phyloP scores from a whole-genome alignment of 1,284 basidiomycete species.

The Peniophora sp. region DNA sequence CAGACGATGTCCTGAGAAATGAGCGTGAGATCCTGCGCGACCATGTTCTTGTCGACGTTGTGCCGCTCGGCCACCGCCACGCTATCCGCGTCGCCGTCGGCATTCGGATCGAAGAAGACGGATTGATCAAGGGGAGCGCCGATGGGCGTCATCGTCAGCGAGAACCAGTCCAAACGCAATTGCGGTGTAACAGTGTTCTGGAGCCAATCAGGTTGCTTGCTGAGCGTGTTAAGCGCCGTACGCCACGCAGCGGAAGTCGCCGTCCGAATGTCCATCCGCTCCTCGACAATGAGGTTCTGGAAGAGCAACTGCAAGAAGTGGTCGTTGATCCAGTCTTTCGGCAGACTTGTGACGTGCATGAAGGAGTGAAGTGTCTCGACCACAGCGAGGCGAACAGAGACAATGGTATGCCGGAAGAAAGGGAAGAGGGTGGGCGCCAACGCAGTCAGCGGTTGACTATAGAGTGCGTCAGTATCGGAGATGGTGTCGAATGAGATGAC shows the following conservation, averaged over 20 bases:
- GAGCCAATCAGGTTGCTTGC: slow-evolving; percentile 37
- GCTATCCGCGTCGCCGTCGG: slow-evolving; percentile 34
- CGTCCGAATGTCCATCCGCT: slow-evolving; percentile 80
- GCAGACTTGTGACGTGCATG: slow-evolving; percentile 69
- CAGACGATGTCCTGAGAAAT: slow-evolving; percentile 76
- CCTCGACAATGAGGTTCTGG: slow-evolving; percentile 94
- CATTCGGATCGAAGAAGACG: slow-evolving; percentile 63
- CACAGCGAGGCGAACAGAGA: slow-evolving; percentile 89
- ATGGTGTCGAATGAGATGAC: not conserved
- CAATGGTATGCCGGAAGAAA: slow-evolving; percentile 97
- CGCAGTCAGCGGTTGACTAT: slow-evolving; percentile 65
- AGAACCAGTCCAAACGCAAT: slow-evolving; percentile 75
- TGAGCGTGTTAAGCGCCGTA: slow-evolving; percentile 56
- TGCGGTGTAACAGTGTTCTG: slow-evolving; percentile 45
- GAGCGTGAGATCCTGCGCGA: slow-evolving; percentile 85
- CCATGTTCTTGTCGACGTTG: slow-evolving; percentile 96
- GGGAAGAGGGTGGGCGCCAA: slow-evolving; percentile 89
- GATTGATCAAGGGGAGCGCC: slow-evolving; percentile 73
- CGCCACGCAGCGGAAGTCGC: slow-evolving; percentile 75
- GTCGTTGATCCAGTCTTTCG: slow-evolving; percentile 77
- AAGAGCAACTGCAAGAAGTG: slow-evolving; percentile 82
- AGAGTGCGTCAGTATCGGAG: slow-evolving; percentile 7
- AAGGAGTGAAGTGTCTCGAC: slow-evolving; percentile 87
- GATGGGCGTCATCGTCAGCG: slow-evolving; percentile 85
- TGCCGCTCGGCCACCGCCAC: slow-evolving; percentile 55